Evolutionary conservation across 2,329 filamentous ascomycete genomes (phyloP), one percentile per base, ranked within the genome.

Genomic region (Fusarium secorum): DNA sequence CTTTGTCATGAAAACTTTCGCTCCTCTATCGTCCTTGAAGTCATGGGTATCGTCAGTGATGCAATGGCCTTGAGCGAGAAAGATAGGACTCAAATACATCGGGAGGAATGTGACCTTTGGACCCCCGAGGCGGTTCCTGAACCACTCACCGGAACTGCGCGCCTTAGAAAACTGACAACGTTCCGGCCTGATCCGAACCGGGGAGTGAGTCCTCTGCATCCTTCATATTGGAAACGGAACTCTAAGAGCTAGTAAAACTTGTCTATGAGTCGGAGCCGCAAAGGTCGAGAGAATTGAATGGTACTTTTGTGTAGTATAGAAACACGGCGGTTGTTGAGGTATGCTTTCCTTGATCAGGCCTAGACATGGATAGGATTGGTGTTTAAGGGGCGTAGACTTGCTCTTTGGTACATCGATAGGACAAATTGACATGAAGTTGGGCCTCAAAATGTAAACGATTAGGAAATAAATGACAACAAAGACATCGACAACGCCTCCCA

Each of bases 31-130:
- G n/a, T 20, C 5, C 33, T 35, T 14, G 63, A 74, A 54, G 38
- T 62, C n/a, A 36, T 55, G 7, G n/a, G 17, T 4, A 30, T 74
- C 18, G 54, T 65, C 5, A 44, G 4, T 2, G 68, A 68, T 4
- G 62, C 60, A 11, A 2, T 44, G 13, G 28, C 20, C 8, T 68
- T 62, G n/a, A 38, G 26, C 3, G 60, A 66, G 22, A 61, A 48
- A 30, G 26, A 72, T 30, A 44, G 46, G 13, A 9, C 24, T 4
- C 48, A 26, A 11, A 9, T 5, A n/a, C 71, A 74, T n/a, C 54
- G 62, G 2, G 48, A 60, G n/a, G 56, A 33, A 3, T 73, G 68
- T 7, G 64, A 69, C 32, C 20, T 54, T 5, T 69, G 54, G 51
- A 14, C 9, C 7, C 17, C 30, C 1, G 39, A 55, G 20, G 15